Conservation (phyloP, 1,284 basidiomycete genomes). For the Cystobasidium slooffiae region DNA sequence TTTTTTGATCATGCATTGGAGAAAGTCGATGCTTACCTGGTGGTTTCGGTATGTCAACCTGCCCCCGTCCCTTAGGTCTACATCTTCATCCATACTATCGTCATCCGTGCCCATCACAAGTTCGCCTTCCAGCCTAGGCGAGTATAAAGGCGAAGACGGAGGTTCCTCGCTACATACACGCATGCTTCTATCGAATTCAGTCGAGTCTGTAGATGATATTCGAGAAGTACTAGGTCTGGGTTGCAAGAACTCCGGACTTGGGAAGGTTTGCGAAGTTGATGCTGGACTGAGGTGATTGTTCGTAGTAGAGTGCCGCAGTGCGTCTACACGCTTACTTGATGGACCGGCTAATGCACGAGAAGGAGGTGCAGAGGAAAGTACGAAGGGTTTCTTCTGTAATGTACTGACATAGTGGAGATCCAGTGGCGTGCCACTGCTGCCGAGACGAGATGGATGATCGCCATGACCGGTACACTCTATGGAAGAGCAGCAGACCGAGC, state of each 20-base stretch:
- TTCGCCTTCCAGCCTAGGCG: background rate
- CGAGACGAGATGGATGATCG: background rate
- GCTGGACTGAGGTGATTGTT: background rate
- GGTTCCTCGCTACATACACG: background rate
- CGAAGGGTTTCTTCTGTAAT: background rate
- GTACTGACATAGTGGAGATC: background rate
- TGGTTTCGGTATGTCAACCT: background rate
- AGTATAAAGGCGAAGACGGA: background rate
- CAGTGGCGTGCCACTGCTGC: background rate
- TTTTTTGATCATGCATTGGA: too few relatives aligned
- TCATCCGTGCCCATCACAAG: background rate
- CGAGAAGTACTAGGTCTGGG: conserved; percentile 9
- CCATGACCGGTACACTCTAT: background rate
- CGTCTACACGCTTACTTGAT: background rate
- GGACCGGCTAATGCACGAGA: too few relatives aligned
- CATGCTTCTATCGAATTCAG: background rate
- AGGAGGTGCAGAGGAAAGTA: background rate
- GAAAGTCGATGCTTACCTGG: background rate
- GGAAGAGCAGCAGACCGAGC: background rate
- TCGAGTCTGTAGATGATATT: background rate
- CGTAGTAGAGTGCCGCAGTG: background rate
- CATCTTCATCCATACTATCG: conserved; percentile 11
- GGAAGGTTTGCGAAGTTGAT: conserved; percentile 4
- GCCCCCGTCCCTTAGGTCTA: too few relatives aligned
- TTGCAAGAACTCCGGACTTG: background rate